Evolutionary conservation across 2,329 filamentous ascomycete species (phyloP), one percentile per base, ranked within the genome.

Genomic region (Knoxdaviesia proteae): DNA sequence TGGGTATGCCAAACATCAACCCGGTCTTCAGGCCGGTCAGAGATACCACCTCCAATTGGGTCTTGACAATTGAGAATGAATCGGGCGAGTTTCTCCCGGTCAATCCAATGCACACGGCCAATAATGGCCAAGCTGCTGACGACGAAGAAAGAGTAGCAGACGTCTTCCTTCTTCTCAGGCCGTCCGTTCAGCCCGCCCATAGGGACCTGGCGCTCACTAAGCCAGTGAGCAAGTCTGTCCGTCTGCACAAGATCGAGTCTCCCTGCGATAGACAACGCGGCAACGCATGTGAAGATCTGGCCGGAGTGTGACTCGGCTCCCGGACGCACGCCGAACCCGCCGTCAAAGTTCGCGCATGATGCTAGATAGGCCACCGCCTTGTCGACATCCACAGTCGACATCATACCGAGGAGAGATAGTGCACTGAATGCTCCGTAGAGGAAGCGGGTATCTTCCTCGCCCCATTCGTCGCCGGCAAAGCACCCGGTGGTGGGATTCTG

Each of bases 111-210:
- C 42, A 86, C 69, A 44, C 79, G 77, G 43, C 71, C 77, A 50
- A 98, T 82, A 69, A 96, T 94, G 39, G 81, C 79, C 50, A 98
- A 63, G 56, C 87, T 94, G 55, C 83, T 88, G 54, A 88, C 64
- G 38, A 96, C 90, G 90, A 90, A 98, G 90, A 90, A 98, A 57
- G 84, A 94, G 62, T 98, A 98, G 63, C 90, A 98, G 9, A 94
- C 88, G 57, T 98, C 90, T 56, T 94, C 88, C 48, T 82, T 64
- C 65, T 98, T 98, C 62, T 96, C 90, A 0, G 90, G 90, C 40
- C 90, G 72, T 3, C 90, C 90, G 56, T 98, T 98, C 41, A 98
- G 64, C 0, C 90, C 90, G 32, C 90, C 90, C 40, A 78, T 79
- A 7, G 83, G 72, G 32, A 93, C 67, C 57, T 98, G 90, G 48